Evolutionary conservation across 805 yeast genomes (phyloP).

Genomic region (Lipomyces starkeyi): DNA sequence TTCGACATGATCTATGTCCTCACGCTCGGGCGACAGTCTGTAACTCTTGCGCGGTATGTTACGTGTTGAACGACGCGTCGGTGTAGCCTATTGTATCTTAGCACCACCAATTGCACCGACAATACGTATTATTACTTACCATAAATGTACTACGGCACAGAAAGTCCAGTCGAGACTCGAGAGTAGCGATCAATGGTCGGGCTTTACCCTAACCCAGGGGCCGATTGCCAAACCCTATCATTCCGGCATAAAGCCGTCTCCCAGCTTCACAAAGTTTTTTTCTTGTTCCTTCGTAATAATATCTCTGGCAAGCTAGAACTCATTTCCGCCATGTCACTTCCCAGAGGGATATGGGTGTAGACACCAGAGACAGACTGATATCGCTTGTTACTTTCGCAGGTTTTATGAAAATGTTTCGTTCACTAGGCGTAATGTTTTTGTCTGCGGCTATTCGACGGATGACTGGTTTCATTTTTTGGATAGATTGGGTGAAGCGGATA

Average conservation of each 20-base stretch:
- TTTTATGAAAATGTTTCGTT: neutral
- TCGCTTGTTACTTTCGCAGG: constrained; percentile 6
- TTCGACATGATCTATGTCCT: neutral
- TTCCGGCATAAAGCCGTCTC: neutral
- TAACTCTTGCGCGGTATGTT: constrained; percentile 10
- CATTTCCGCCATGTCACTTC: constrained; percentile 27
- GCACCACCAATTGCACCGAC: neutral
- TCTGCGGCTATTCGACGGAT: constrained; percentile 20
- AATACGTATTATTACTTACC: neutral
- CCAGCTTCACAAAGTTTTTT: neutral
- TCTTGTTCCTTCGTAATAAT: constrained; percentile 7
- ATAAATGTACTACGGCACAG: neutral
- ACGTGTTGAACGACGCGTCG: constrained; percentile 19
- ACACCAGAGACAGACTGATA: constrained; percentile 35
- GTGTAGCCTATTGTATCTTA: neutral
- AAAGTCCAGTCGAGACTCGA: too few species aligned
- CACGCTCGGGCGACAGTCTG: constrained; percentile 5
- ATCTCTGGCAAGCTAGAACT: constrained; percentile 38
- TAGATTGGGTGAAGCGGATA: constrained; percentile 21
- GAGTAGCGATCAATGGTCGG: too few species aligned
- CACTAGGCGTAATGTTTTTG: neutral
- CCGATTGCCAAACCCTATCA: neutral
- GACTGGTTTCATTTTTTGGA: constrained; percentile 20
- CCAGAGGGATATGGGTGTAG: constrained; percentile 38
- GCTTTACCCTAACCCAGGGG: neutral